Base-by-base conservation (phyloP, 805 yeast species). In the Saccharomyces jurei region DNA sequence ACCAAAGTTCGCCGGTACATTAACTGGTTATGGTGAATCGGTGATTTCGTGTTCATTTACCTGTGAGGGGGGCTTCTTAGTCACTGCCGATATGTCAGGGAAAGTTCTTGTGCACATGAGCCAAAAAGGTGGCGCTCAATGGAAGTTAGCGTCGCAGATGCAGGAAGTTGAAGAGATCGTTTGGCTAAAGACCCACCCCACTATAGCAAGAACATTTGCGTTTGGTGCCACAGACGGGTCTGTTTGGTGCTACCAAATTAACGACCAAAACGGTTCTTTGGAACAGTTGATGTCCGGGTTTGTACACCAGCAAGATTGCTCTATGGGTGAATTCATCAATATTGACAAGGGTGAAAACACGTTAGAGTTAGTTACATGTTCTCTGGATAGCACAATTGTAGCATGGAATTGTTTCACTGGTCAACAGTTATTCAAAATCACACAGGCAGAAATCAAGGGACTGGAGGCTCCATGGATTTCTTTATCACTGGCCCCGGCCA, bases 51-150 rank as follows among this genome's bases (percentile, higher is more conserved):
- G 94, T 51, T 89, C 84, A 0, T 94, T 94, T 71, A 83, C 96
- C 1, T 71, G 76, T 41, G 94, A 89, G 64, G 99, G 98, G 27
- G 77, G 81, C 48, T 90, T 76, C 64, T 75, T 88, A 47, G 78
- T 94, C 11, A 86, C 97, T 5, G 98, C 92, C 44, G 99, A 95
- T 71, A 94, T 94, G 99, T 83, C 83, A 53, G 98, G 99, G 52
- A 82, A 82, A 63, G 77, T 92, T 30, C 77, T 87, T 61, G 81
- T 90, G 14, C 87, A 84, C 74, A 81, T 82, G 66, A 74, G 91
- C 6, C 70, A 78, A 49, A 84, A 85, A 62, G 85, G 86, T 48
- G 97, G 96, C 29, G 89, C 91, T 68, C 80, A 81, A 54, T 92
- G 98, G 98, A 77, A 75, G 58, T 72, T 79, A 62, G 74, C 80